Percentiles rank a stretch among this genome's conserved stretches.
Evolutionary conservation across 768 basidiomycete genomes (phyloP).

Genomic region (Aureoboletus auriporus): DNA sequence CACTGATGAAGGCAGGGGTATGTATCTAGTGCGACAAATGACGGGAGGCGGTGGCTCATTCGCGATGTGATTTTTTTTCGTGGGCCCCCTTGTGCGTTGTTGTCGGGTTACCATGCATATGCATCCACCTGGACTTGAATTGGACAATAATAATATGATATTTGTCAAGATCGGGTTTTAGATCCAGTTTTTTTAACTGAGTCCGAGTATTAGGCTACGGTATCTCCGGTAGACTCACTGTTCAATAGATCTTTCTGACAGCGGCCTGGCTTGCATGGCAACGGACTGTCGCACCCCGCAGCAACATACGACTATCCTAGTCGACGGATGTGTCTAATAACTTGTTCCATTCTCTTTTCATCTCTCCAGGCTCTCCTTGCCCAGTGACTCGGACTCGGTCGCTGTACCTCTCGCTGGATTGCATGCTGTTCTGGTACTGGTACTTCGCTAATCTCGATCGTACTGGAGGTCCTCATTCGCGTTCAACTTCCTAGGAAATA

Average conservation of each 20-base stretch:
- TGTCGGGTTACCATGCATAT: slow-evolving; percentile 14
- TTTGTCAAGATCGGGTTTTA: slow-evolving; percentile 8
- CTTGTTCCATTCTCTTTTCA: too few species aligned
- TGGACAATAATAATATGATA: not conserved
- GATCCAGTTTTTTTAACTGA: not conserved
- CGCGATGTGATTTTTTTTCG: slow-evolving; percentile 24
- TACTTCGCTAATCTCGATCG: not conserved
- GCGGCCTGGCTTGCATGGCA: slow-evolving; percentile 4
- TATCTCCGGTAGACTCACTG: not conserved
- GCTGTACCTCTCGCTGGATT: not conserved
- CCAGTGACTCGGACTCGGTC: not conserved
- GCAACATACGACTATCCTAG: too few species aligned
- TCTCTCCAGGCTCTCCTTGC: not conserved
- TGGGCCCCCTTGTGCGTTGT: not conserved
- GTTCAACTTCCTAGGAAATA: slow-evolving; percentile 8
- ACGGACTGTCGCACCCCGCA: not conserved
- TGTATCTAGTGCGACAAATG: slow-evolving; percentile 77
- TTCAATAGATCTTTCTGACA: not conserved
- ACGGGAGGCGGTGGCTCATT: slow-evolving; percentile 48
- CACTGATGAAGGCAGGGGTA: slow-evolving; percentile 59
- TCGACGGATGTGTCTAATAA: too few species aligned
- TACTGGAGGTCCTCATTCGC: not conserved
- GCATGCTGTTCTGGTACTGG: slow-evolving; percentile 1
- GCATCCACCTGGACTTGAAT: slow-evolving; percentile 9
- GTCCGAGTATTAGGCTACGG: not conserved